Percentiles rank a stretch among this genome's conserved stretches.
Evolutionary conservation across 495 filamentous ascomycete genomes (phyloP).

Genomic region (Lasiosphaeria ovina): DNA sequence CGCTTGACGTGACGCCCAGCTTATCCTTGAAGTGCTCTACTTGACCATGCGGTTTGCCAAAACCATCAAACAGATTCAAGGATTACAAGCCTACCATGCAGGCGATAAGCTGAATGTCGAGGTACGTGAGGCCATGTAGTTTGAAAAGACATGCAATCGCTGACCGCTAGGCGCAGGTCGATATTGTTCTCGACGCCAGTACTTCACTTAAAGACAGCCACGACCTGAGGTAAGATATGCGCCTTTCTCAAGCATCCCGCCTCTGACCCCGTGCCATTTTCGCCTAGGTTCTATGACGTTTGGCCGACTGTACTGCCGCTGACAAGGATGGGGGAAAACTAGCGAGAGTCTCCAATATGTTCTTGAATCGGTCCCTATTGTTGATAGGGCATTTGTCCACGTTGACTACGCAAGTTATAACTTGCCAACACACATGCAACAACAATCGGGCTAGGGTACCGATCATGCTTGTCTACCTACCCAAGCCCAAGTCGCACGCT

Average conservation of each 20-base stretch:
- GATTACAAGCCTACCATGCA: slow-evolving; percentile 82
- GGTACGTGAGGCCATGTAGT: background rate
- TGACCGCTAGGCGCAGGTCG: slow-evolving; percentile 30
- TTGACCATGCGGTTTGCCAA: slow-evolving; percentile 93
- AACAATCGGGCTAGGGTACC: slow-evolving; percentile 46
- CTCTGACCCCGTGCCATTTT: background rate
- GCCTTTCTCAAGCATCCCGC: too few relatives aligned
- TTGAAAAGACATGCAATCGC: background rate
- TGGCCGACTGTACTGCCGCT: background rate
- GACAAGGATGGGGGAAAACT: background rate
- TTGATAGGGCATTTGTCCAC: slow-evolving; percentile 70
- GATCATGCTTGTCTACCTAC: background rate
- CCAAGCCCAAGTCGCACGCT: too few relatives aligned
- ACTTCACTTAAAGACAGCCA: slow-evolving; percentile 81
- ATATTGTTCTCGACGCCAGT: slow-evolving; percentile 75
- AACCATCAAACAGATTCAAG: slow-evolving; percentile 83
- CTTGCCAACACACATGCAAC: slow-evolving; percentile 81
- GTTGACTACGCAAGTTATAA: slow-evolving; percentile 80
- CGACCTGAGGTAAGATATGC: slow-evolving; percentile 59
- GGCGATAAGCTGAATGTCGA: slow-evolving; percentile 87
- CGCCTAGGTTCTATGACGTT: background rate
- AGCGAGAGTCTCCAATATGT: slow-evolving; percentile 86
- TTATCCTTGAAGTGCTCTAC: slow-evolving; percentile 60
- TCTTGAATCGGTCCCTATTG: slow-evolving; percentile 79
- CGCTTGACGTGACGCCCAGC: slow-evolving; percentile 3